Evolutionary conservation across 352 stramenopile genomes (phyloP), one percentile per base, ranked within the genome.

Genomic region (Globisporangium rhizosaccharum): DNA sequence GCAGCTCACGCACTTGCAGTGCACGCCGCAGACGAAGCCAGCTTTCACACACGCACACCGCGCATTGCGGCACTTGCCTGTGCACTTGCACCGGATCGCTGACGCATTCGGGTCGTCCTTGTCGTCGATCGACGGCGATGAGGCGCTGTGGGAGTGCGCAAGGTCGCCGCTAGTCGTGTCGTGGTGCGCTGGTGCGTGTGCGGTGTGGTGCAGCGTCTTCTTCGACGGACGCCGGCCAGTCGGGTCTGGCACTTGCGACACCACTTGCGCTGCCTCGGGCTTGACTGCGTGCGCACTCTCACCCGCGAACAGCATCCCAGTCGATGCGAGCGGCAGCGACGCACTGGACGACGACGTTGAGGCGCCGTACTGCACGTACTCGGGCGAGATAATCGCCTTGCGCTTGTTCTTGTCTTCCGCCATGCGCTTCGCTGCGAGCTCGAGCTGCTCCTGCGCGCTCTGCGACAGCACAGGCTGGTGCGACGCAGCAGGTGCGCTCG

Each of bases 41-140:
- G 77, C 79, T 51, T 93, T 93, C 37, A 93, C 83, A 53, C 83
- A 93, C 14, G 81, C 81, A 42, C 83, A 93, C 7, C 83, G 81
- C 39, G 83, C 81, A 63, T 93, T 93, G 20, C 83, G 78, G 52
- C 83, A 93, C 67, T 90, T 93, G 44, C 83, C 83, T 5, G 81
- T 93, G 59, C 83, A 93, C 67, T 90, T 90, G 63, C 83, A 93
- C 17, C 83, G 81, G 17, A 80, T 67, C 23, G 56, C 41, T 18
- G 47, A 58, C 15, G 44, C 44, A 28, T 57, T 61, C 30, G 70
- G 56, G 36, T 46, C 50, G 26, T 81, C 72, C n/a, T 79, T 68
- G n/a, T 73, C 74, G n/a, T 51, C 48, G 48, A 48, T 37, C 33
- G 33, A 37, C 6, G 9, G 33, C 33, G 33, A 37, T 11, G 33